phyloP scores from a whole-genome alignment of 2,329 filamentous ascomycete genomes.

The Pyrenophora graminea region DNA sequence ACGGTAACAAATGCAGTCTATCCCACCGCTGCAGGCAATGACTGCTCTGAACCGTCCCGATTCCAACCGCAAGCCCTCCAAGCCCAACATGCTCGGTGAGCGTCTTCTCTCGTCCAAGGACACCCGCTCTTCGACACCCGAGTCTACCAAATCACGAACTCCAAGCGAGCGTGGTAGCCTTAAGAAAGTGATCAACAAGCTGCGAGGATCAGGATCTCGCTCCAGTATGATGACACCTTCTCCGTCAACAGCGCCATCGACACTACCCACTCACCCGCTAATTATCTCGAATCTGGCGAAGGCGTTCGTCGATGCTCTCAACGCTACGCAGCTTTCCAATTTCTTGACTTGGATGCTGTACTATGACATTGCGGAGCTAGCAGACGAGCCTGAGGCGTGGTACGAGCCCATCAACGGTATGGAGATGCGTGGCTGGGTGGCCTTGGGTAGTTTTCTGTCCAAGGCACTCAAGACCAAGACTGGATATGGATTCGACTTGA shows the following conservation, averaged over 20 bases:
- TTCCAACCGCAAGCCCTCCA: slow-evolving; percentile 1
- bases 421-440: slow-evolving; percentile 32
- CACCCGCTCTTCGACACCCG: not conserved
- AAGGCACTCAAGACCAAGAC: not conserved
- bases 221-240: slow-evolving; percentile 4
- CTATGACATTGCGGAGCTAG: slow-evolving; percentile 28
- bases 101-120: not conserved
- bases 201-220: not conserved
- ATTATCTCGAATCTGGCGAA: slow-evolving; percentile 11
- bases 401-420: slow-evolving; percentile 16
- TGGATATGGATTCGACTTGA: slow-evolving; percentile 17
- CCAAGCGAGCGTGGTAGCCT: not conserved
- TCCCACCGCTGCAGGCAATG: no score
- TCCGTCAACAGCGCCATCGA: no score
- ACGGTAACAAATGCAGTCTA: no score
- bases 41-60: not conserved
- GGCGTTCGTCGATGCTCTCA: slow-evolving; percentile 25
- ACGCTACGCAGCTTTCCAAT: slow-evolving; percentile 18
- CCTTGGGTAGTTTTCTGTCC: slow-evolving; percentile 18
- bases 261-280: not conserved
- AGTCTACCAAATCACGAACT: not conserved
- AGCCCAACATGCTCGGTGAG: not conserved
- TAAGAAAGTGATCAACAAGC: not conserved
- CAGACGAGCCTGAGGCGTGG: slow-evolving; percentile 21
- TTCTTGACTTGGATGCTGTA: slow-evolving; percentile 32